phyloP scores from a whole-genome alignment of 805 yeast species.

The Myxozyma sirexii region DNA sequence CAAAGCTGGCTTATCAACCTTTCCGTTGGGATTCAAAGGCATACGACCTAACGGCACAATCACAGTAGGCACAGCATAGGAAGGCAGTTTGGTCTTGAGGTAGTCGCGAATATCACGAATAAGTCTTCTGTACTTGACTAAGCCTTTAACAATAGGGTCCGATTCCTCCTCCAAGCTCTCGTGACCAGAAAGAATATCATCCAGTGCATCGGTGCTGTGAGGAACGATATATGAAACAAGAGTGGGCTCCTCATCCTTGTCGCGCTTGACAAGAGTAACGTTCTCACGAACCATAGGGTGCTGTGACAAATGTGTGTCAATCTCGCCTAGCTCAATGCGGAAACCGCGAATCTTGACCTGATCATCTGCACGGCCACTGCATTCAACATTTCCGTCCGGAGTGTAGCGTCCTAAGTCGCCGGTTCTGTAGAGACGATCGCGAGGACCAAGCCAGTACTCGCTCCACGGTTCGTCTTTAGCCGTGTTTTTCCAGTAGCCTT shows the following conservation, averaged over 20 bases:
- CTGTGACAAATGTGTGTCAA: conserved; percentile 94
- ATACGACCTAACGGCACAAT: conserved; percentile 83
- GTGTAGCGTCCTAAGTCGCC: conserved; percentile 97
- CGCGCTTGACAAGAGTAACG: conserved; percentile 86
- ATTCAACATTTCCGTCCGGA: conserved; percentile 97
- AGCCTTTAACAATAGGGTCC: conserved; percentile 70
- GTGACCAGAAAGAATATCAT: conserved; percentile 45
- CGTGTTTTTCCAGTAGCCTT: conserved; percentile 52
- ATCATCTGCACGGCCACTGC: conserved; percentile 98
- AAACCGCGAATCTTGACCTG: conserved; percentile 98
- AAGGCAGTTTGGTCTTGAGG: conserved; percentile 84
- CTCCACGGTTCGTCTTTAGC: conserved; percentile 68
- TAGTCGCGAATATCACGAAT: conserved; percentile 80
- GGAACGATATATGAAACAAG: conserved; percentile 92
- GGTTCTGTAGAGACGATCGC: conserved; percentile 94
- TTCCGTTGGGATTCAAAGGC: conserved; percentile 97
- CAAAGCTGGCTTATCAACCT: conserved; percentile 93
- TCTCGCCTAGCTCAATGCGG: conserved; percentile 97
- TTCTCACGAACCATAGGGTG: conserved; percentile 92
- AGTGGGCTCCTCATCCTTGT: conserved; percentile 89
- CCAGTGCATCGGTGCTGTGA: conserved; percentile 49
- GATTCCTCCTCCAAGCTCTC: conserved; percentile 48
- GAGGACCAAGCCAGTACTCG: conserved; percentile 84
- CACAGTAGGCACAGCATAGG: conserved; percentile 90
- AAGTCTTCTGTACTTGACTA: conserved; percentile 72